A percentile compares a stretch with the other conserved stretches of the same genome.
Evolutionary conservation across 106 monocot species (phyloP).

Genomic region (Cymbidium sinense): DNA sequence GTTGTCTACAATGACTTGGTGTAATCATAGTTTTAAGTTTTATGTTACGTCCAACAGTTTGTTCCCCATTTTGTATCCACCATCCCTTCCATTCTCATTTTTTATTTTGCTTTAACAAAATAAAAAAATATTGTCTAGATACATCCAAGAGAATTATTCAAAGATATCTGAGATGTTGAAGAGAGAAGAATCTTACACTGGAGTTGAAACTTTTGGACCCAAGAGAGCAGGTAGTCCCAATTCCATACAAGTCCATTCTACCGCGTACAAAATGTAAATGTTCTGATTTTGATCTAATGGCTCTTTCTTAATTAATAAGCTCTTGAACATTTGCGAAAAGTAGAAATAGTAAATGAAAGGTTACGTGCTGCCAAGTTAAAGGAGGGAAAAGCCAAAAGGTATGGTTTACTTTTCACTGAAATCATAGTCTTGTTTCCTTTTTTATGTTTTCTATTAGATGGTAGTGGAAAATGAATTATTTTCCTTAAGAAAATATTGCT

Average conservation of each 20-base stretch:
- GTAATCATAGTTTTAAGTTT: neutral
- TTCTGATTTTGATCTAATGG: conserved; percentile 9
- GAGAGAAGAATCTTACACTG: conserved; percentile 71
- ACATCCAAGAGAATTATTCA: conserved; percentile 95
- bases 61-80: neutral
- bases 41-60: neutral
- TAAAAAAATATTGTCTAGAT: conserved; percentile 34
- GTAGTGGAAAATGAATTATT: neutral
- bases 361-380: conserved; percentile 73
- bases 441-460: neutral
- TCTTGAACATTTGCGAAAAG: conserved; percentile 89
- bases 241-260: conserved; percentile 2
- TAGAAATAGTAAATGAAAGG: conserved; percentile 79
- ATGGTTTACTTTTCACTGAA: conserved; percentile 1
- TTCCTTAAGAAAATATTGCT: neutral
- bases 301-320: conserved; percentile 43
- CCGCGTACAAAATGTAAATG: neutral
- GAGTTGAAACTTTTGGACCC: conserved; percentile 96
- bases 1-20: neutral
- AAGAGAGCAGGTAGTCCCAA: conserved; percentile 74
- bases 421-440: neutral
- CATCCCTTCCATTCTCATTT: neutral
- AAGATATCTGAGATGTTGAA: conserved; percentile 95
- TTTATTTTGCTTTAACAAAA: neutral
- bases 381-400: conserved; percentile 92